phyloP scores from a whole-genome alignment of 176 grass and related monocot genomes.

The Musa beccarii region DNA sequence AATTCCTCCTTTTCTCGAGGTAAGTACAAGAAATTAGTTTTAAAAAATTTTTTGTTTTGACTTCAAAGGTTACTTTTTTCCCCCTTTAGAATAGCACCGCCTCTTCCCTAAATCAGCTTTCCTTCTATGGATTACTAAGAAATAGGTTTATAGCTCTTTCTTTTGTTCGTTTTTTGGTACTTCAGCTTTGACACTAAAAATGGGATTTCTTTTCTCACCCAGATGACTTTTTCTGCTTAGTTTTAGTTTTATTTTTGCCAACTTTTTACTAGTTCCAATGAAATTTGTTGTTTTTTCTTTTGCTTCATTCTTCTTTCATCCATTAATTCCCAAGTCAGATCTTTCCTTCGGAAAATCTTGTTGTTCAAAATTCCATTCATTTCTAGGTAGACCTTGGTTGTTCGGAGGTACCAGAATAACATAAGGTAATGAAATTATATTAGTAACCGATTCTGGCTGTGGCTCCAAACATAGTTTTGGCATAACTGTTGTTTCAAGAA shows the following conservation, averaged over 20 bases:
- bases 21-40: not conserved
- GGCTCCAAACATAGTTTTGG: no score
- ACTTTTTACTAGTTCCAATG: no score
- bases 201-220: no score
- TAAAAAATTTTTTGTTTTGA: not conserved
- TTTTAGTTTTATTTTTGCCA: no score
- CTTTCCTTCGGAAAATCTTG: not conserved
- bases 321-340: not conserved
- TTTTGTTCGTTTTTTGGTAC: no score
- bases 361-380: not conserved
- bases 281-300: not conserved
- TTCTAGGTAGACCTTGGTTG: not conserved
- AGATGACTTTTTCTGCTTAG: no score
- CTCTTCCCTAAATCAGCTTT: not conserved
- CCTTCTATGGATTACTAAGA: not conserved
- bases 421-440: no score
- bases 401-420: no score
- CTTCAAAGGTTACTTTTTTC: not conserved
- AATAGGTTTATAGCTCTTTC: not conserved
- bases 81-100: not conserved
- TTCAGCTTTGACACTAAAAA: no score
- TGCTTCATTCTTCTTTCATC: not conserved
- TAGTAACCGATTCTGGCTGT: no score
- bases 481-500: no score
- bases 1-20: slow-evolving; percentile 5